Conservation (phyloP, 1,139 yeast species). For the Yamadazyma dendronema region DNA sequence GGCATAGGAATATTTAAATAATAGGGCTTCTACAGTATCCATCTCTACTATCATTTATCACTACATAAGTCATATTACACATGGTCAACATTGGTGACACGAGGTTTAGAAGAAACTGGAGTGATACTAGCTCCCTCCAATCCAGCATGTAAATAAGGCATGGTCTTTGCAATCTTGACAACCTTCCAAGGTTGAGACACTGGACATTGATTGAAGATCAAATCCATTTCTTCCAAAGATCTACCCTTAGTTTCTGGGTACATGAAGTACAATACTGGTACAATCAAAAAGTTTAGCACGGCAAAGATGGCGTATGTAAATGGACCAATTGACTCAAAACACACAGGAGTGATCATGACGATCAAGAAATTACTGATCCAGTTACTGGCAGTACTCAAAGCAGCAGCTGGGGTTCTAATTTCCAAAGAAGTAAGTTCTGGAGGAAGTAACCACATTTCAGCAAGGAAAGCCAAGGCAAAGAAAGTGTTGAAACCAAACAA, state of each 20-base stretch:
- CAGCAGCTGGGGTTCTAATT: conserved; percentile 36
- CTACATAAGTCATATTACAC: too few species aligned
- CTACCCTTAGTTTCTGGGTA: conserved; percentile 63
- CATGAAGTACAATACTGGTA: conserved; percentile 54
- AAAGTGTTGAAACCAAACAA: conserved; percentile 36
- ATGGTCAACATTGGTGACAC: background rate
- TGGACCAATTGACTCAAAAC: conserved; percentile 29
- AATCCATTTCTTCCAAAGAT: conserved; percentile 60
- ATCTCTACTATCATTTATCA: too few species aligned
- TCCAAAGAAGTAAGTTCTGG: conserved; percentile 40
- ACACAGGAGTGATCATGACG: conserved; percentile 38
- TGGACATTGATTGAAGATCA: conserved; percentile 49
- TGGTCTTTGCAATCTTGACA: conserved; percentile 33
- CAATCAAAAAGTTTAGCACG: conserved; percentile 43
- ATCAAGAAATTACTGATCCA: conserved; percentile 45
- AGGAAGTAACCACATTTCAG: conserved; percentile 39
- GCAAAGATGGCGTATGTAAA: conserved; percentile 37
- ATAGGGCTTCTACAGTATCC: too few species aligned
- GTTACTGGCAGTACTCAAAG: conserved; percentile 36
- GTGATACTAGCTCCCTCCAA: conserved; percentile 5
- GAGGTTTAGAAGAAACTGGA: background rate
- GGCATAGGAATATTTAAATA: too few species aligned
- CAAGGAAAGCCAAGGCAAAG: conserved; percentile 32
- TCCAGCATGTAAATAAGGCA: conserved; percentile 29
- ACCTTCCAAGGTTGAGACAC: conserved; percentile 36